Evolutionary conservation across 1,284 basidiomycete genomes (phyloP), one percentile per base, ranked within the genome.

Genomic region (Amylostereum chailletii): DNA sequence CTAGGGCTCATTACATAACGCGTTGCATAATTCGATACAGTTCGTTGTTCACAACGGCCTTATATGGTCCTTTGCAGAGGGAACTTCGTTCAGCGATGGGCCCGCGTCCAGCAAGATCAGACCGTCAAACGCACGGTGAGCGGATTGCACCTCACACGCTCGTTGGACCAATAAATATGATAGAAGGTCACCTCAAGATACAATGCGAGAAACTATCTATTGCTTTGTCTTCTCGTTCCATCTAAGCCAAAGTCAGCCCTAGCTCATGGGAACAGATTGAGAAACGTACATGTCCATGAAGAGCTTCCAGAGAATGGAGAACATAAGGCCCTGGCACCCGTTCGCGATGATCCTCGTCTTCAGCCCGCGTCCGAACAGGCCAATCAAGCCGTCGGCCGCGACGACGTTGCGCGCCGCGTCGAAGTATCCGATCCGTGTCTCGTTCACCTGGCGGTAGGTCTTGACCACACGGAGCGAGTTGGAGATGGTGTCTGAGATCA

Each of bases 381-480:
- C 88, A 30, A 55, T 60, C 30, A 79, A 54, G 2, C 88, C 89
- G 54, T 90, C 88, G 2, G 69, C 64, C 1, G 73, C 72, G 45
- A 90, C 69, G 39, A 91, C 81, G 1, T 74, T 77, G 45, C 72
- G 71, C 0, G 86, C 87, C 1, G 86, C 83, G 48, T 80, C 77
- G 4, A 70, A 43, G 62, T 94, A 95, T 2, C 83, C 79, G 10
- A 94, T 82, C 34, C 80, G 75, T 2, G 79, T 80, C 52, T 85
- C 82, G 62, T 92, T 82, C 11, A 92, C 89, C 64, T 95, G 92
- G 11, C 92, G 73, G 66, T 94, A 94, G 0, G 92, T 94, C 74
- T 94, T 95, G 59, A 95, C 69, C 3, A 95, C 91, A n/a, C 90
- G 79, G 1, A 95, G 70, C 4, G 85, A 90, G 69, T 95, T 94